Evolutionary conservation across 2,329 filamentous ascomycete genomes (phyloP).

Genomic region (Epichloe sylvatica): DNA sequence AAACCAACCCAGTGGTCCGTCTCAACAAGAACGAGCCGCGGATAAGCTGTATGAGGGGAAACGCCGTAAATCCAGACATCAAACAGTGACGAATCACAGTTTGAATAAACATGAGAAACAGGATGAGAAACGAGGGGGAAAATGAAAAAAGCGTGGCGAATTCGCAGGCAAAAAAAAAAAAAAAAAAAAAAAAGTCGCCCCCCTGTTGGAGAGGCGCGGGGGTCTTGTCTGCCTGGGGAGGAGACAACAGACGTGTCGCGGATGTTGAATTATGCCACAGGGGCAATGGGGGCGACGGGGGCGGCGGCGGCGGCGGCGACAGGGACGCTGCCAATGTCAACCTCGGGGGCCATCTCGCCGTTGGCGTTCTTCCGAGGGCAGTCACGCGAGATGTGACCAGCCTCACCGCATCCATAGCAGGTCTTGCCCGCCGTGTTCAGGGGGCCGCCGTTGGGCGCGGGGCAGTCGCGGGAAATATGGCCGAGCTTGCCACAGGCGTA

Average conservation of each 20-base stretch:
- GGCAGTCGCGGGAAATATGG: slow-evolving; percentile 89
- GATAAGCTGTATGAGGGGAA: slow-evolving; percentile 8
- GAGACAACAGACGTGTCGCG: slow-evolving; percentile 7
- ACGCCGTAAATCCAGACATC: slow-evolving; percentile 11
- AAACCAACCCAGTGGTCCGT: neutral
- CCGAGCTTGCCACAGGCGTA: slow-evolving; percentile 93
- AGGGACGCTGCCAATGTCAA: slow-evolving; percentile 26
- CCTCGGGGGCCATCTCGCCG: slow-evolving; percentile 34
- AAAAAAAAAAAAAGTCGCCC: neutral
- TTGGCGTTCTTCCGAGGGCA: slow-evolving; percentile 60
- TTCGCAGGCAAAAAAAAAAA: neutral
- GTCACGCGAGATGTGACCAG: slow-evolving; percentile 90
- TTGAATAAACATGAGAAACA: slow-evolving; percentile 11
- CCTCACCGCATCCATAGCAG: slow-evolving; percentile 93
- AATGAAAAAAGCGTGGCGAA: too few species aligned
- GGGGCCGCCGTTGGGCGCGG: slow-evolving; percentile 87
- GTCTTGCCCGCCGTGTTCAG: slow-evolving; percentile 95
- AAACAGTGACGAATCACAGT: slow-evolving; percentile 15
- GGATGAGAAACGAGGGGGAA: neutral
- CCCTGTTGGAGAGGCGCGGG: too few species aligned
- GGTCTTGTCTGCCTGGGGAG: neutral
- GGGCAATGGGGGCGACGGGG: slow-evolving; percentile 31
- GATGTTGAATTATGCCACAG: slow-evolving; percentile 21
- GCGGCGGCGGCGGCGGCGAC: slow-evolving; percentile 23
- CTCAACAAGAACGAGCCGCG: neutral